Evolutionary conservation across 2,329 filamentous ascomycete genomes (phyloP).

Genomic region (Fusarium sp.): DNA sequence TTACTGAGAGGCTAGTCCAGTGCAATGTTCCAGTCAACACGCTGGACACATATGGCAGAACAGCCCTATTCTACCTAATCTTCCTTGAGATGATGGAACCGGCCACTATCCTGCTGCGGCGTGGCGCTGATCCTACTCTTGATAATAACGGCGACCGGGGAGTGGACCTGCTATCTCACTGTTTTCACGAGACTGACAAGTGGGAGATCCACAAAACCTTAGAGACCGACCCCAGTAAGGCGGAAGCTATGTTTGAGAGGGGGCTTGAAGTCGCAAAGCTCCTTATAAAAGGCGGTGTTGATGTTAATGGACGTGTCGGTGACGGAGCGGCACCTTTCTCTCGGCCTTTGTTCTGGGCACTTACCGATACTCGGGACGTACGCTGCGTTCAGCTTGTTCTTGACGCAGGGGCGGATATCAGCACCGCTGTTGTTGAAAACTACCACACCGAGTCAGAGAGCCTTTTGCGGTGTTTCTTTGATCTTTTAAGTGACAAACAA

Average conservation of each 20-base stretch:
- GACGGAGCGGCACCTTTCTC: accelerated
- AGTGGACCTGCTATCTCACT: neutral
- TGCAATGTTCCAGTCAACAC: neutral
- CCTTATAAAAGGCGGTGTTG: neutral
- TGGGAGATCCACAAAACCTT: neutral
- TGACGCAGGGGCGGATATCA: neutral
- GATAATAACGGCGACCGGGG: neutral
- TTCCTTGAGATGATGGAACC: neutral
- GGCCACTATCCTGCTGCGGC: accelerated
- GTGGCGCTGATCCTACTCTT: neutral
- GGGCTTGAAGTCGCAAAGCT: neutral
- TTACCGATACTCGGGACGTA: neutral
- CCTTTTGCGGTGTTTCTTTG: neutral
- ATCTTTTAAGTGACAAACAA: neutral
- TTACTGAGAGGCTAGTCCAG: neutral
- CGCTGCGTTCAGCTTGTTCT: neutral
- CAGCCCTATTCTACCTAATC: neutral
- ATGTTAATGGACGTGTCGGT: neutral
- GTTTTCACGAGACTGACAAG: neutral
- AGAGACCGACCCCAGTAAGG: too few species aligned
- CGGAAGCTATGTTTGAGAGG: neutral
- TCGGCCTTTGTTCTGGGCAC: neutral
- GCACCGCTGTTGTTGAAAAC: neutral
- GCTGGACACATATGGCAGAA: neutral
- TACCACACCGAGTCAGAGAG: accelerated